These are phyloP conservation scores for Cryoendolithus antarcticus DNA, from an alignment of 2,329 filamentous ascomycete genomes.

Conservation along the genomic window DNA sequence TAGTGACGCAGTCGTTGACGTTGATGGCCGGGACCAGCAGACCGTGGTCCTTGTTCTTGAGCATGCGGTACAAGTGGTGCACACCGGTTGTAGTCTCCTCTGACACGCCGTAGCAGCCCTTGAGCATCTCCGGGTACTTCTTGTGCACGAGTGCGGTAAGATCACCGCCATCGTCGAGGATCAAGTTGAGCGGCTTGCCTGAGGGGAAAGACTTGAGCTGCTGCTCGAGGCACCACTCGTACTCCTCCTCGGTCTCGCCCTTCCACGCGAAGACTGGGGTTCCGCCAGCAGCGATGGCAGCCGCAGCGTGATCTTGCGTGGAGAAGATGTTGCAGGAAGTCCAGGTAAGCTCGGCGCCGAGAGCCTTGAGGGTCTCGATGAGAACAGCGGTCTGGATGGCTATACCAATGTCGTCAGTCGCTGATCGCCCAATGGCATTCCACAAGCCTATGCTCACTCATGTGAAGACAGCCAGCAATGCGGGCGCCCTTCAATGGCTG, in stretches of 20 bases:
- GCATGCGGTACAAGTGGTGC: constrained; percentile 97
- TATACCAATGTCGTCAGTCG: constrained; percentile 20
- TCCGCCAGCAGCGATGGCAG: constrained; percentile 87
- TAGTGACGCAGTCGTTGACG: constrained; percentile 99
- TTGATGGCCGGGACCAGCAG: constrained; percentile 95
- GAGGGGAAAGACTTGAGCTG: constrained; percentile 96
- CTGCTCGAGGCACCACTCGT: constrained; percentile 99
- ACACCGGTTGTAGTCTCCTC: constrained; percentile 99
- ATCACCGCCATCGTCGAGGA: constrained; percentile 97
- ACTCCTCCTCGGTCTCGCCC: constrained; percentile 98
- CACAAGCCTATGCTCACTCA: constrained; percentile 48
- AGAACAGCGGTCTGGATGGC: constrained; percentile 98
- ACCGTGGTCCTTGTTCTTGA: constrained; percentile 54
- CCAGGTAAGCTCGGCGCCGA: constrained; percentile 98
- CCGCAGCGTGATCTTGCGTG: constrained; percentile 95
- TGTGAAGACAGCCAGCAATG: constrained; percentile 96
- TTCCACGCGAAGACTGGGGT: constrained; percentile 79
- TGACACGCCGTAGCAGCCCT: constrained; percentile 95
- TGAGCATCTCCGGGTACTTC: constrained; percentile 97
- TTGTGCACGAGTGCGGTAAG: constrained; percentile 90
- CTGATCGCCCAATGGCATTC: background rate
- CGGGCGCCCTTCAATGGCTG: constrained; percentile 90
- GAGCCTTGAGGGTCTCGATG: constrained; percentile 89
- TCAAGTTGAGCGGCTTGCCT: constrained; percentile 91
- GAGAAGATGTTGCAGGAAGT: constrained; percentile 99